Percentiles rank a stretch among this genome's conserved stretches.
These are phyloP conservation scores for Trichocomaceae sp. DNA, from an alignment of 2,329 filamentous ascomycete genomes.

Conservation along the genomic window DNA sequence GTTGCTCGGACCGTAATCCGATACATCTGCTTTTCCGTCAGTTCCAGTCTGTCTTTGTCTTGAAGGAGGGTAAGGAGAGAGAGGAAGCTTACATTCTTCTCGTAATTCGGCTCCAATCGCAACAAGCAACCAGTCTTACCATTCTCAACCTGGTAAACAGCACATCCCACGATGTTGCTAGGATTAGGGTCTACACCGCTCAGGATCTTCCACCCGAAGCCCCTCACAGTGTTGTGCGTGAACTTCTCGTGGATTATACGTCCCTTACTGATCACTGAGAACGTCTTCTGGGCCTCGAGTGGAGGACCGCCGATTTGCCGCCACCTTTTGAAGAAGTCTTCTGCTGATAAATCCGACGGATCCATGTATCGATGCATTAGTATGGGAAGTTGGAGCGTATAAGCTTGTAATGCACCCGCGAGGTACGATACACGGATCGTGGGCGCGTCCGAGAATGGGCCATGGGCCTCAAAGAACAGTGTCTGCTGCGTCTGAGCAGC, in stretches of 20 bases:
- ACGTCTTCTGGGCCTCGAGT: conserved; percentile 81
- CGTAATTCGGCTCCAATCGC: conserved; percentile 89
- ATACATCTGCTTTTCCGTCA: conserved; percentile 68
- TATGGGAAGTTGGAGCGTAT: conserved; percentile 85
- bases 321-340: conserved; percentile 99
- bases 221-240: conserved; percentile 66
- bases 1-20: conserved; percentile 90
- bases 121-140: conserved; percentile 94
- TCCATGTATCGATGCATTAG: conserved; percentile 96
- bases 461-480: conserved; percentile 84
- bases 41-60: conserved; percentile 11
- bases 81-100: conserved; percentile 65
- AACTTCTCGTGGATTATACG: conserved; percentile 64
- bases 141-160: conserved; percentile 66
- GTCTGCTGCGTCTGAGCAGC: conserved; percentile 83
- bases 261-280: conserved; percentile 57
- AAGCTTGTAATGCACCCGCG: conserved; percentile 82
- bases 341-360: conserved; percentile 71
- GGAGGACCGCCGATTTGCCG: conserved; percentile 91
- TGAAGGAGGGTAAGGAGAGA: neutral
- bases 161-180: conserved; percentile 88
- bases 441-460: conserved; percentile 73
- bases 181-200: conserved; percentile 82
- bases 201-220: conserved; percentile 84
- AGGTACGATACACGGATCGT: conserved; percentile 93